Base-by-base conservation (phyloP, 108 stramenopile genomes). In the Nitzschia palea region DNA sequence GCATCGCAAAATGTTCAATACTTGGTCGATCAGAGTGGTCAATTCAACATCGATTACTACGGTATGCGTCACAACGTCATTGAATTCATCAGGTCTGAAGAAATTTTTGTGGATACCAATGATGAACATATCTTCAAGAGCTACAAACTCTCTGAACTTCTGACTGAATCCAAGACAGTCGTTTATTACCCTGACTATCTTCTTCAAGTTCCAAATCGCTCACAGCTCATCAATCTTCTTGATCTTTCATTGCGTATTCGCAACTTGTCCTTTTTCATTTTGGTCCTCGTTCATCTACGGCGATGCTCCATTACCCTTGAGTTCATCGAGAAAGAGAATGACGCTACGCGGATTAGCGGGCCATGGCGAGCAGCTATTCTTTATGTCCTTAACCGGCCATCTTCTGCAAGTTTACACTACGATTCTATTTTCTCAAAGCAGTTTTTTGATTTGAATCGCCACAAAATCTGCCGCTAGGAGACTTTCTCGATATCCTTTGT, bases 351-450 rank as follows among this genome's bases (percentile, higher is more conserved):
- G 26, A 73, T 73, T 25, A 40, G 36, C 28, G 71, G 71, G 22
- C 71, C 71, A 17, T 73, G 71, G 71, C 64, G 58, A 42, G 71
- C 64, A 36, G 71, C 63, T 28, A 65, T 73, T 37, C 56, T 73
- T 18, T 73, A 73, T 48, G 71, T 73, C 6, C 32, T 73, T 29
- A 43, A 45, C 14, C 54, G 56, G 26, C 14, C 12, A 2, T 50
- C 51, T 14, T 40, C 53, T 14, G 2, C 28, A 22, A 73, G 65
- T 28, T 9, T 63, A 10, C 71, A 73, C 33, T 73, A 73, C 44
- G 71, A 73, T 57, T 34, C 51, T 0, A 65, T 73, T 29, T 44
- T 73, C 20, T 50, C 50, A 22, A 52, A 52, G 3, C 71, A 73
- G 44, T 73, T 73, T 29, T 73, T 73, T 36, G 56, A 73, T 33